These are phyloP conservation scores for Yamadazyma membranifaciens DNA, from an alignment of 1,139 yeast genomes.

Conservation along the genomic window DNA sequence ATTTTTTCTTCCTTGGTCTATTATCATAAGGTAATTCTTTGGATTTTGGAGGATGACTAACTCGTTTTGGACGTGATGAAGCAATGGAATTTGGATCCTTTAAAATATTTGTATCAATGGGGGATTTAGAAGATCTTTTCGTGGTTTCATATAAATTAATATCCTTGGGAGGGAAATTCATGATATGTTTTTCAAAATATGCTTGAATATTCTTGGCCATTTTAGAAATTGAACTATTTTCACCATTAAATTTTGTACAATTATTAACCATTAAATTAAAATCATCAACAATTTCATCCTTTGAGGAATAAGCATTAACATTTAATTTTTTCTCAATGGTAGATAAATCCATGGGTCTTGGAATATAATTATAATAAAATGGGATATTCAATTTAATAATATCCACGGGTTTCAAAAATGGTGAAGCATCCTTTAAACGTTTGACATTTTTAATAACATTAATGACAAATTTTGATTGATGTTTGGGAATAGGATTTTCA, in stretches of 20 bases:
- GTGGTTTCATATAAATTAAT: conserved; percentile 37
- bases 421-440: conserved; percentile 88
- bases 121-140: conserved; percentile 27
- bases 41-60: conserved; percentile 94
- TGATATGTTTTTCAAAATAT: conserved; percentile 89
- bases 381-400: conserved; percentile 87
- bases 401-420: conserved; percentile 89
- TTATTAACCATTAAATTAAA: conserved; percentile 83
- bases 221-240: conserved; percentile 74
- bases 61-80: conserved; percentile 80
- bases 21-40: conserved; percentile 90
- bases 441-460: conserved; percentile 78
- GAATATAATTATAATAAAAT: conserved; percentile 77
- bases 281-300: conserved; percentile 71
- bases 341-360: conserved; percentile 89
- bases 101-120: conserved; percentile 14
- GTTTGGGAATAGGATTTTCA: conserved; percentile 73
- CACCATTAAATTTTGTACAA: conserved; percentile 84
- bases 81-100: conserved; percentile 51
- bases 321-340: conserved; percentile 82
- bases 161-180: conserved; percentile 84
- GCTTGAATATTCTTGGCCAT: conserved; percentile 92
- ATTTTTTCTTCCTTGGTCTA: conserved; percentile 89
- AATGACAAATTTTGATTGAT: conserved; percentile 71
- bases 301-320: conserved; percentile 67